A percentile compares a stretch with the other conserved stretches of the same genome.
Conservation (phyloP, 2,329 filamentous ascomycete genomes). For the Rhynchosporium agropyri region DNA sequence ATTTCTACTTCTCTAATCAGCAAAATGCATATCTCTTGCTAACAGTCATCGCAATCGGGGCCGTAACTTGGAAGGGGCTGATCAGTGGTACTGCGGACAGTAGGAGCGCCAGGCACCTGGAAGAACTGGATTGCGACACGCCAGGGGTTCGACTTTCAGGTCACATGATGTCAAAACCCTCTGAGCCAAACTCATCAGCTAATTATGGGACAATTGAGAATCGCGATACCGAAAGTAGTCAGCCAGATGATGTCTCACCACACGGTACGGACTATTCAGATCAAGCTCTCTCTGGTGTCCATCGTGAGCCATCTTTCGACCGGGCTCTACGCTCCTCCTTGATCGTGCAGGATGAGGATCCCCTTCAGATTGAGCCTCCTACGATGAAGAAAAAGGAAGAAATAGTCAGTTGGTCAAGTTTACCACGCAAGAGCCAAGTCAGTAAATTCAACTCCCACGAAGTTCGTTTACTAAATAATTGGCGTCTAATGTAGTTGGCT, state of each 20-base stretch:
- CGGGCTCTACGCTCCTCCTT: constrained; percentile 29
- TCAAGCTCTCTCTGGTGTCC: constrained; percentile 2
- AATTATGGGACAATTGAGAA: constrained; percentile 25
- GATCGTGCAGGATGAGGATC: constrained; percentile 38
- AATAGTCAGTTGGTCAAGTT: constrained; percentile 68
- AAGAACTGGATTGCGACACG: background rate
- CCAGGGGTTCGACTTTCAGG: background rate
- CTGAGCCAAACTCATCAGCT: constrained; percentile 17
- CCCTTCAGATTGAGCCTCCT: constrained; percentile 35
- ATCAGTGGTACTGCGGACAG: background rate
- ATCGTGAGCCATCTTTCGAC: constrained; percentile 24
- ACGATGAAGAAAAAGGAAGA: constrained; percentile 33
- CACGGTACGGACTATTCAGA: constrained; percentile 31
- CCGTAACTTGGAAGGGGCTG: background rate
- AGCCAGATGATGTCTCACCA: constrained; percentile 20
- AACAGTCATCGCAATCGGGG: background rate
- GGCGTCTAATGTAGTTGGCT: constrained; percentile 50
- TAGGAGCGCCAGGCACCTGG: background rate
- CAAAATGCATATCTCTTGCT: constrained; percentile 8
- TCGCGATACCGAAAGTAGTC: constrained; percentile 23
- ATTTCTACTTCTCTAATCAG: background rate
- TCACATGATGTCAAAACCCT: constrained; percentile 6
- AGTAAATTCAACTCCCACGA: too few species aligned
- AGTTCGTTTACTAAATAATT: too few species aligned
- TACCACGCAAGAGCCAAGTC: constrained; percentile 73